A percentile compares a stretch with the other conserved stretches of the same genome.
phyloP scores from a whole-genome alignment of 1,139 yeast species.

The Sugiyamaella pinicola region DNA sequence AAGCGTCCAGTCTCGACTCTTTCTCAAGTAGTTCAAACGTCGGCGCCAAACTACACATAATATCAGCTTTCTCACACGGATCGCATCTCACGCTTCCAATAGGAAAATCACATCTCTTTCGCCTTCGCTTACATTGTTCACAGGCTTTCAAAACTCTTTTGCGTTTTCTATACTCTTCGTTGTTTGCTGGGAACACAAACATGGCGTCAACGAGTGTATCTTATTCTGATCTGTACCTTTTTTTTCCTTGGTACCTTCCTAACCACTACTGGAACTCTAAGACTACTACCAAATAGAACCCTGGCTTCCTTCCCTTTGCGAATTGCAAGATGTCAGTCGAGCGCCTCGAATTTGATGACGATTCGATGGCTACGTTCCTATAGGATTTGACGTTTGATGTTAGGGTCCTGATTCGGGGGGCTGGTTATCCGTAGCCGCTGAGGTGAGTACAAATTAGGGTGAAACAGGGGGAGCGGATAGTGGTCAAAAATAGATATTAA shows the following conservation, averaged over 20 bases:
- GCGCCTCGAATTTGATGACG: neutral
- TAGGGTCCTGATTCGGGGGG: constrained; percentile 3
- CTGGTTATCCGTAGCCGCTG: too few species aligned
- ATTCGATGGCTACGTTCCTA: too few species aligned
- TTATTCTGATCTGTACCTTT: neutral
- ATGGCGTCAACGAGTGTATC: too few species aligned
- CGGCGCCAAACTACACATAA: constrained; percentile 41
- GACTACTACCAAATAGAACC: too few species aligned
- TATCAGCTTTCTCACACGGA: constrained; percentile 40
- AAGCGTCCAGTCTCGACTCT: constrained; percentile 33
- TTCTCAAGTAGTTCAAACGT: constrained; percentile 36
- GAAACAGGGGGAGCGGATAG: neutral
- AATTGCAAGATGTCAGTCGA: too few species aligned
- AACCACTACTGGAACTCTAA: too few species aligned
- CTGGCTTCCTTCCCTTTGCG: too few species aligned
- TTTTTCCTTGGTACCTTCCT: neutral
- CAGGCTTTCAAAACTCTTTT: constrained; percentile 59
- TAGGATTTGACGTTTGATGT: too few species aligned
- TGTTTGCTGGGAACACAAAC: constrained; percentile 64
- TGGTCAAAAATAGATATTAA: neutral
- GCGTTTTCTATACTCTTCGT: constrained; percentile 54
- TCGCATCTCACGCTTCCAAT: constrained; percentile 37
- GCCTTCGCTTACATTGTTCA: constrained; percentile 51
- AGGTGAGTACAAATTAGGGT: too few species aligned
- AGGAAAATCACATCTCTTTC: constrained; percentile 41